Conservation (phyloP, 768 basidiomycete genomes). For the Auricularia sp. region DNA sequence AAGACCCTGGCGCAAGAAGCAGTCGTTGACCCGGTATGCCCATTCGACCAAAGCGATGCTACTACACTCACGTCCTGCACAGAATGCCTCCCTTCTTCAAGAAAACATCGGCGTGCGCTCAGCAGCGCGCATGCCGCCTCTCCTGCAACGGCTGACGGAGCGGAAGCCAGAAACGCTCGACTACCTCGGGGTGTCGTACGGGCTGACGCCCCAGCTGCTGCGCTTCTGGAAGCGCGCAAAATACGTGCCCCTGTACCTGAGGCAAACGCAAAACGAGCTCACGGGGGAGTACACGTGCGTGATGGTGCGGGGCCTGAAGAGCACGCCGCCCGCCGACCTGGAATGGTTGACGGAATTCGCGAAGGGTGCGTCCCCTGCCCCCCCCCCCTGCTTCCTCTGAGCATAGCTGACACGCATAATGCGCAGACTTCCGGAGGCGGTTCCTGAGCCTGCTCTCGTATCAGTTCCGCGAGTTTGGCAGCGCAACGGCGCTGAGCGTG, state of each 20-base stretch:
- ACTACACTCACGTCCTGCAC: background rate
- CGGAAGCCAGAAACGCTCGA: conserved; percentile 83
- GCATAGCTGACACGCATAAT: background rate
- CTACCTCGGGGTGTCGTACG: conserved; percentile 94
- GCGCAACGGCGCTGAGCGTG: conserved; percentile 76
- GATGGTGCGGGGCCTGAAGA: conserved; percentile 83
- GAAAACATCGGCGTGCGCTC: conserved; percentile 70
- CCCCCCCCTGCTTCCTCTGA: background rate
- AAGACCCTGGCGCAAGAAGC: conserved; percentile 50
- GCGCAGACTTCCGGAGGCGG: conserved; percentile 78
- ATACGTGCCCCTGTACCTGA: conserved; percentile 83
- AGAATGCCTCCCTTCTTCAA: conserved; percentile 54
- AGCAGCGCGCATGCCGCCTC: conserved; percentile 74
- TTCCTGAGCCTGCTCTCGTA: conserved; percentile 86
- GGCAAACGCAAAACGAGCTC: conserved; percentile 88
- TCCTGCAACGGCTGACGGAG: conserved; percentile 83
- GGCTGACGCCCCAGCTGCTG: conserved; percentile 67
- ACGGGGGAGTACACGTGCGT: conserved; percentile 96
- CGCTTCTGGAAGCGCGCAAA: conserved; percentile 95
- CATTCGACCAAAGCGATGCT: conserved; percentile 11
- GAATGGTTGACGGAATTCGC: conserved; percentile 87
- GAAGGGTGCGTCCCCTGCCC: conserved; percentile 39
- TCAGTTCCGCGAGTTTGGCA: conserved; percentile 90
- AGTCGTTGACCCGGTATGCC: conserved; percentile 36
- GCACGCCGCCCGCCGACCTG: conserved; percentile 46